Evolutionary conservation across 805 yeast genomes (phyloP).

Genomic region (Starmerella khaoyaiensis): DNA sequence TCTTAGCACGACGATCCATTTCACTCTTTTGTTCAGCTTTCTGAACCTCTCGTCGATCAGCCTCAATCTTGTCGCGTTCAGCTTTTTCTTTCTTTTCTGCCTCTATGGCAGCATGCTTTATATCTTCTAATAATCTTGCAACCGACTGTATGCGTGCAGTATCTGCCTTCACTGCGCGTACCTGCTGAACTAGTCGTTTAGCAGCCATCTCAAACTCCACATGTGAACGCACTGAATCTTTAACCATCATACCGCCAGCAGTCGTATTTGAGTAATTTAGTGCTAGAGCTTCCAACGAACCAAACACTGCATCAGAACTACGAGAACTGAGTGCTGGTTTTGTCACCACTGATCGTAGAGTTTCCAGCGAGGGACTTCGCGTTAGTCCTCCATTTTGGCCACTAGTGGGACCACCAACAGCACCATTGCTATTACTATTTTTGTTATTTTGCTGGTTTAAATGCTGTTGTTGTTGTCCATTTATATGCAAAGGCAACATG

Average conservation of each 20-base stretch:
- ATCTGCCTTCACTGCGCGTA: conserved; percentile 27
- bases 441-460: not conserved
- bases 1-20: not conserved
- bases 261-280: conserved; percentile 27
- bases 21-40: conserved; percentile 25
- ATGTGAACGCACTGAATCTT: conserved; percentile 24
- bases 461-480: conserved; percentile 5
- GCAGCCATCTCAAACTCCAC: conserved; percentile 28
- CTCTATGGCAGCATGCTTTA: conserved; percentile 17
- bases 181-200: conserved; percentile 26
- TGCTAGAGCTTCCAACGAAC: conserved; percentile 28
- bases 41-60: conserved; percentile 24
- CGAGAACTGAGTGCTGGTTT: not conserved
- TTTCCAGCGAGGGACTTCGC: conserved; percentile 17
- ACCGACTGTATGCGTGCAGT: conserved; percentile 27
- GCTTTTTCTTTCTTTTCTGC: conserved; percentile 18
- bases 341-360: conserved; percentile 7
- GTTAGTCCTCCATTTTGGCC: conserved; percentile 1
- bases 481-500: conserved; percentile 35
- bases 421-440: not conserved
- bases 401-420: not conserved
- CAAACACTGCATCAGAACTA: conserved; percentile 26
- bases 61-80: conserved; percentile 21
- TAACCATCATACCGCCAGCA: conserved; percentile 27
- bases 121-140: conserved; percentile 23